Percentiles rank a stretch among this genome's conserved stretches.
Evolutionary conservation across 2,329 filamentous ascomycete genomes (phyloP).

Genomic region (Hypoxylon sp.): DNA sequence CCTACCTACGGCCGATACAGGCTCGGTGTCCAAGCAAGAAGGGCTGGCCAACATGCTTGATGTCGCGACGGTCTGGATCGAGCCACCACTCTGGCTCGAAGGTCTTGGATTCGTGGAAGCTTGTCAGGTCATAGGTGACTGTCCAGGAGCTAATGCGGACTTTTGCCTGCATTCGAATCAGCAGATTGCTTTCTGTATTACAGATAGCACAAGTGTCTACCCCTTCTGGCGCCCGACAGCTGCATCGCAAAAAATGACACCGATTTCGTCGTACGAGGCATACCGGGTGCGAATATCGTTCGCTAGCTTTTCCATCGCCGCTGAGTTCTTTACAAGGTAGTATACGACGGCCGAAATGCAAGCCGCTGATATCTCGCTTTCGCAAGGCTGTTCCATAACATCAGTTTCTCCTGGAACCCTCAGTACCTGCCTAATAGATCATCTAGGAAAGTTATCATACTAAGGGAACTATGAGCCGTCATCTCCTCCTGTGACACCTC

Average conservation of each 20-base stretch:
- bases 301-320: background rate
- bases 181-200: background rate
- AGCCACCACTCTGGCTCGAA: slow-evolving; percentile 35
- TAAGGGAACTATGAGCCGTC: slow-evolving; percentile 31
- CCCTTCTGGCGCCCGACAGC: slow-evolving; percentile 28
- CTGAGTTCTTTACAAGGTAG: background rate
- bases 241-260: slow-evolving; percentile 35
- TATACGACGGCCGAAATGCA: background rate
- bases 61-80: slow-evolving; percentile 18
- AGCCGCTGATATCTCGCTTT: background rate
- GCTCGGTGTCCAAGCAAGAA: slow-evolving; percentile 34
- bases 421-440: no score
- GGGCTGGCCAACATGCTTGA: slow-evolving; percentile 36
- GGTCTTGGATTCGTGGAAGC: slow-evolving; percentile 25
- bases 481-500: slow-evolving; percentile 33
- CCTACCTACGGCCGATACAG: slow-evolving; percentile 41
- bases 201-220: background rate
- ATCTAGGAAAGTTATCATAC: slow-evolving; percentile 4
- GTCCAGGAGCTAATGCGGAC: slow-evolving; percentile 48
- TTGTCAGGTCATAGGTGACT: slow-evolving; percentile 24
- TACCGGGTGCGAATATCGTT: slow-evolving; percentile 39
- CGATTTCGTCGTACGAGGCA: slow-evolving; percentile 41
- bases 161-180: slow-evolving; percentile 26
- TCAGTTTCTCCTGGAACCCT: no score
- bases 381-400: slow-evolving; percentile 1